phyloP scores from a whole-genome alignment of 306 rosid species.

The Medicago lupulina region DNA sequence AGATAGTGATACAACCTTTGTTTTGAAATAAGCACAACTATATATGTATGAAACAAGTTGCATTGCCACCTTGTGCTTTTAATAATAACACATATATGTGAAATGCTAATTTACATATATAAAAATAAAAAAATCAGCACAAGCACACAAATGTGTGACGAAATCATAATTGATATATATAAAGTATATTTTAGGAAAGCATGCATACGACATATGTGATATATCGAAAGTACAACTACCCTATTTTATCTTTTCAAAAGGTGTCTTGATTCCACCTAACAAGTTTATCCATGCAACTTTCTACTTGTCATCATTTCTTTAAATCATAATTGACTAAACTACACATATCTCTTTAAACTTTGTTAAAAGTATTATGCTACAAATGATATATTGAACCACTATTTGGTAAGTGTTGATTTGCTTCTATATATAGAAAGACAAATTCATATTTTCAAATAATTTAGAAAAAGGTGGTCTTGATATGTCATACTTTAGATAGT shows the following conservation, averaged over 20 bases:
- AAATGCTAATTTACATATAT: slow-evolving; percentile 16
- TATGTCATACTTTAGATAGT: slow-evolving; percentile 10
- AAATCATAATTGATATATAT: slow-evolving; percentile 10
- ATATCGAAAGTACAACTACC: slow-evolving; percentile 7
- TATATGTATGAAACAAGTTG: background rate
- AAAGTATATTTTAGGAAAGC: slow-evolving; percentile 22
- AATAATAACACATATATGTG: background rate
- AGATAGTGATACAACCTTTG: slow-evolving; percentile 19
- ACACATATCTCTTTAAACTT: background rate
- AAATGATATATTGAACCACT: background rate
- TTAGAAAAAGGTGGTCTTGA: background rate
- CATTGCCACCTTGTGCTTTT: background rate
- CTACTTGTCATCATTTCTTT: slow-evolving; percentile 23
- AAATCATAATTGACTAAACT: slow-evolving; percentile 6
- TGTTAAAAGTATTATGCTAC: slow-evolving; percentile 6
- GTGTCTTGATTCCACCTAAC: slow-evolving; percentile 34
- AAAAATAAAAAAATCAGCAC: background rate
- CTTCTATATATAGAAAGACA: slow-evolving; percentile 27
- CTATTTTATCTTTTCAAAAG: slow-evolving; percentile 36
- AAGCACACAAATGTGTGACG: too few relatives aligned
- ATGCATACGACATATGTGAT: slow-evolving; percentile 32
- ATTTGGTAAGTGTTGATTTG: background rate
- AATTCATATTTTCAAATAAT: background rate
- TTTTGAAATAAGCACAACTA: slow-evolving; percentile 2
- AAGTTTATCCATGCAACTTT: slow-evolving; percentile 45